Base-by-base conservation (phyloP, 2,329 filamentous ascomycete genomes). In the Colletotrichum camelliae region DNA sequence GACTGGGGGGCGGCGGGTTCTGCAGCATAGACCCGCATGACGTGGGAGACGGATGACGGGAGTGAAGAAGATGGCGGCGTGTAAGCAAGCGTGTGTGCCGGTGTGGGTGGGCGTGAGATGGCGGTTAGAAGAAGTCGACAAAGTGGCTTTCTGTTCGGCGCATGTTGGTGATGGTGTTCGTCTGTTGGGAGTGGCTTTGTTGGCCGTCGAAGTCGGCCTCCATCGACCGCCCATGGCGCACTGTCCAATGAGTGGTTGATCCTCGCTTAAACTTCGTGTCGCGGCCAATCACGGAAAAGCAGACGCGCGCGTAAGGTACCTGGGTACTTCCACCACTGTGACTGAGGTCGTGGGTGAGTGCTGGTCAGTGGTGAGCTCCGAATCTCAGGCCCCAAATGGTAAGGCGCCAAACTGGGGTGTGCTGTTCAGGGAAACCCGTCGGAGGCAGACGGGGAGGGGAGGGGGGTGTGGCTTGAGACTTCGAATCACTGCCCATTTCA, bases 201-300 rank as follows among this genome's bases (percentile, higher is more conserved):
- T 73, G 35, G 70, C 37, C 8, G 73, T 73, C 27, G n/a, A 67
- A 39, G 60, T 33, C 33, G 60, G 18, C 16, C 33, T 66, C 35
- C 48, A 68, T 39, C 57, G 57, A 43, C 35, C 43, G 43, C 43
- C 39, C 48, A 21, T 48, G 29, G 39, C 39, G 39, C 39, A 48
- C 18, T 48, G 39, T 48, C 57, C 60, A 52, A 75, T 64, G 39
- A 69, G 57, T 73, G 64, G 73, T 65, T 65, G 57, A 58, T 27
- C 52, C 39, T 55, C 65, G 73, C 69, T 73, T 73, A 75, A 52
- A 18, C 70, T 73, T 69, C 64, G 24, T n/a, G 18, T 35, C 35
- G 24, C 31, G 35, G 35, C 55, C 67, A 61, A 62, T 61, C 35
- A 62, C 57, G 61, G 18, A 29, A 37, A 48, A 61, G 33, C 67